Base-by-base conservation (phyloP, 768 basidiomycete genomes). In the Austroboletus eburneus region DNA sequence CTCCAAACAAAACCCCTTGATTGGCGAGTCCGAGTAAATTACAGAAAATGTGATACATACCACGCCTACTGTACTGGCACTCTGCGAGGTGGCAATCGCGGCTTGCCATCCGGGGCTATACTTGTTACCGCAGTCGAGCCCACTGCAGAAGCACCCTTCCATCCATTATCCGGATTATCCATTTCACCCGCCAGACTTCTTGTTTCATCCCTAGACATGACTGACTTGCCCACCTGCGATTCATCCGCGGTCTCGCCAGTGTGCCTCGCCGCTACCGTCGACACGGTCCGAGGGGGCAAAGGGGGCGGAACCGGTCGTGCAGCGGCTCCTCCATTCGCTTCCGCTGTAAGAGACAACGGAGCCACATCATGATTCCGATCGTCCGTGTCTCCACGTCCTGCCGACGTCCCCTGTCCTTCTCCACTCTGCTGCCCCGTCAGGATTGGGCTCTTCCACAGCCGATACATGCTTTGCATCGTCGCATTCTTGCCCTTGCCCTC, bases 391-490 rank as follows among this genome's bases (percentile, higher is more conserved):
- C 43, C 30, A 12, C 21, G 39, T n/a, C 35, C 49, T 9, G 46
- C 46, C 33, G 42, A 56, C 32, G 49, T 47, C 14, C 43, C 12
- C 7, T 46, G 52, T 9, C 23, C 39, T 34, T 60, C 64, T 20
- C 57, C 46, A 35, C 50, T 53, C 13, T 43, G 21, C 21, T 67
- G 68, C n/a, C 69, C 58, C 0, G 58, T 44, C 16, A 68, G 47
- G 18, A 64, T 59, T 13, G 80, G 77, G 39, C 69, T 77, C 45
- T 86, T 87, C 82, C 85, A 88, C 43, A 91, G 69, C 10, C 85
- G 79, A 61, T 88, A 88, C 48, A 90, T 76, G 48, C 72, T 78
- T 62, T 81, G 81, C 27, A 87, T 79, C 18, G 79, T 76, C 9
- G 78, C 76, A 39, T 74, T 72, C 62, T 78, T 61, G 13, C 57